Base-by-base conservation (phyloP, 768 basidiomycete genomes). In the Vishniacozyma victoriae region DNA sequence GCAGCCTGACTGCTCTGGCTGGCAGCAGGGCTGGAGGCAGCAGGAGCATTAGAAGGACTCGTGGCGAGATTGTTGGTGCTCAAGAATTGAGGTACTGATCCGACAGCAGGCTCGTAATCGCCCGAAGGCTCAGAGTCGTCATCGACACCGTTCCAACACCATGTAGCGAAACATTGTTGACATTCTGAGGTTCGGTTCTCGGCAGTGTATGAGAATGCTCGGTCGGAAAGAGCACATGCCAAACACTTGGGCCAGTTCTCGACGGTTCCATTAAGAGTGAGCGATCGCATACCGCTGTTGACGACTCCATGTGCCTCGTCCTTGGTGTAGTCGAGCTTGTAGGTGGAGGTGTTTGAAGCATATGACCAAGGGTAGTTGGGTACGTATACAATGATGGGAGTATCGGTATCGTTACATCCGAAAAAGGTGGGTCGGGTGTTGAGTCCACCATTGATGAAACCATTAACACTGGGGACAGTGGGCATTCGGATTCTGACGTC, bases 321-420 rank as follows among this genome's bases (percentile, higher is more conserved):
- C 16, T 71, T 69, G 14, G 77, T 76, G 62, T 86, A 89, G 16
- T 75, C 70, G n/a, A 86, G 73, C 59, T 77, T 74, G 62, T 82
- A 80, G 27, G 66, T 73, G 4, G 59, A 59, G 5, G 56, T 62
- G 52, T 73, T 71, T 46, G 57, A 55, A 23, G 52, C 46, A 37
- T 44, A 61, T 6, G 52, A 50, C 59, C 59, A 57, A 31, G 86
- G 84, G 24, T 84, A 77, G 64, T 84, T 86, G 5, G 87, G 87
- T 5, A 88, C 74, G 60, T 85, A 87, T 35, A 88, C 78, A 33
- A 88, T 70, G 16, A 88, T 55, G 0, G 86, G 86, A 53, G 77
- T 84, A 48, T 79, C 78, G 37, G 70, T 67, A 37, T 70, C 69
- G 48, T 71, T 65, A 49, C 64, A 62, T n/a, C 67, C 64, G 35